Base-by-base conservation (phyloP, 345 rosid species). In the Hirschfeldia incana region DNA sequence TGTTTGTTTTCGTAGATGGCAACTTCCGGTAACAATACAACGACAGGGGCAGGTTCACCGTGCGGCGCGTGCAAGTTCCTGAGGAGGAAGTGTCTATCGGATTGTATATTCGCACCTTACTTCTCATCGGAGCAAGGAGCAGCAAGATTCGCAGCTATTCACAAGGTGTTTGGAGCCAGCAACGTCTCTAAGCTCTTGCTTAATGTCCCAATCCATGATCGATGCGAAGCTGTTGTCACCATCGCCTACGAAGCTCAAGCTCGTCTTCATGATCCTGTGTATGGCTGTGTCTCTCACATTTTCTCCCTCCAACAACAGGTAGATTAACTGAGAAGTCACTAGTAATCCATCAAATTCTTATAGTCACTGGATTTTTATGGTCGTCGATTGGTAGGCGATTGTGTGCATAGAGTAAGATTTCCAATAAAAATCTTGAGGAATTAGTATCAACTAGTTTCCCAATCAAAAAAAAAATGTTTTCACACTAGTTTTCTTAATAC, bases 51-150 rank as follows among this genome's bases (percentile, higher is more conserved):
- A 2, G 88, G 91, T 8, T 85, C 89, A 39, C 92, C 92, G 0
- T 87, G 92, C 64, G 92, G 92, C 5, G 92, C 92, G 17, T 88
- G 92, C 87, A 88, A 88, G 82, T 88, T 88, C 70, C 60, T 88
- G 63, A 74, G 92, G 61, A 42, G 92, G 62, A 88, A 88, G 82
- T 88, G 92, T 37, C 84, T 83, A 6, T 34, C 84, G 13, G 90
- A 85, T 60, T 88, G 92, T 70, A 74, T 88, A 46, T 88, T 88
- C 27, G 82, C 82, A 30, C 85, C 90, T 0, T 88, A 88, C 70
- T 88, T 88, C 70, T 81, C 84, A 74, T 83, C 92, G 21, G 92
- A 88, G 13, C 92, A 85, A 78, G 92, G 92, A 28, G 82, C 88
- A 17, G 82, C 88, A 7, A 72, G 85, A 34, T 87, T 87, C 59